Conservation (phyloP, 345 rosid genomes). For the Eucalyptus coolabah region DNA sequence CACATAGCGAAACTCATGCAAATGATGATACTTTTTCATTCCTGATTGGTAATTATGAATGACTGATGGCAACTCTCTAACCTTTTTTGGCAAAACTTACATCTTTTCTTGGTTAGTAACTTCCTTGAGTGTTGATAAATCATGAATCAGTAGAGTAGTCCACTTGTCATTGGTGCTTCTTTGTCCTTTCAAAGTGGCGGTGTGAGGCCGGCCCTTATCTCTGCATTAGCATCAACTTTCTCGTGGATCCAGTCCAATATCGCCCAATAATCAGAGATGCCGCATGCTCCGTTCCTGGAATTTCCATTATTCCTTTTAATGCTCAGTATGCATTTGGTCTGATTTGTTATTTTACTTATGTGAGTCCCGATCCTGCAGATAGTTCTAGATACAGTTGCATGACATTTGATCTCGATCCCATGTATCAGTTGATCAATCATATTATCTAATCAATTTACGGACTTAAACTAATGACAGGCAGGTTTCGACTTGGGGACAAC, state of each 20-base stretch:
- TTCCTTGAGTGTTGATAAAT: neutral
- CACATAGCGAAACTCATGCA: neutral
- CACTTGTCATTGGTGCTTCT: neutral
- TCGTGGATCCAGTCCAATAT: neutral
- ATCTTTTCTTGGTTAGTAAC: neutral
- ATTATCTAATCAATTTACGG: neutral
- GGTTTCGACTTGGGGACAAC: conserved; percentile 66
- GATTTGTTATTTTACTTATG: neutral
- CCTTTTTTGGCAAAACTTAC: neutral
- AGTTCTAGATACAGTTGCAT: neutral
- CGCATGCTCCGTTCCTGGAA: neutral
- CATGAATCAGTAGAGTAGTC: neutral
- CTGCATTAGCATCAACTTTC: neutral
- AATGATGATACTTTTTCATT: neutral
- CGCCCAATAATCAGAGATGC: neutral
- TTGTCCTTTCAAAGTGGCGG: neutral
- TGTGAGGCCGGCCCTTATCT: neutral
- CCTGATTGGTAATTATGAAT: neutral
- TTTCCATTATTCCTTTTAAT: neutral
- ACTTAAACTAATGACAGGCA: conserved; percentile 38
- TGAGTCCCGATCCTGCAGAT: neutral
- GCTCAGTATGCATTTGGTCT: neutral
- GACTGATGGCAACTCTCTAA: neutral
- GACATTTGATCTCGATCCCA: neutral
- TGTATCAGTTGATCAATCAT: neutral